Percentiles rank a stretch among this genome's conserved stretches.
Evolutionary conservation across 768 basidiomycete genomes (phyloP).

Genomic region (Suillus cothurnatus): DNA sequence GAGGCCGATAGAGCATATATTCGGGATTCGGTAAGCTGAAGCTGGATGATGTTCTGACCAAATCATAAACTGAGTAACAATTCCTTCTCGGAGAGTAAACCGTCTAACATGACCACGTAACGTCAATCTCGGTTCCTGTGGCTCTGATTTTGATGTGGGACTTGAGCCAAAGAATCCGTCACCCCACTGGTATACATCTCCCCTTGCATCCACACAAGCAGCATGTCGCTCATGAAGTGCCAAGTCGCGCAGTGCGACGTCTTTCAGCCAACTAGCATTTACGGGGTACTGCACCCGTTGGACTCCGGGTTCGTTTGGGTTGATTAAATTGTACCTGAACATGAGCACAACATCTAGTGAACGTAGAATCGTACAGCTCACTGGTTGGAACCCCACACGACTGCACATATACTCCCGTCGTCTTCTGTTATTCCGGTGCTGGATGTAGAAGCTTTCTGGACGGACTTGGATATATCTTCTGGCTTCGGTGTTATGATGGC

Average conservation of each 20-base stretch:
- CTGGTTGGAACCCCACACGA: conserved; percentile 82
- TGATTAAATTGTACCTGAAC: conserved; percentile 48
- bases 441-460: conserved; percentile 13
- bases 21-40: conserved; percentile 60
- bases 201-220: conserved; percentile 76
- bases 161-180: conserved; percentile 52
- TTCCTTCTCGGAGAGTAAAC: background rate
- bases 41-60: conserved; percentile 63
- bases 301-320: conserved; percentile 38
- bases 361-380: conserved; percentile 30
- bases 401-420: conserved; percentile 41
- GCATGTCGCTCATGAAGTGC: conserved; percentile 66
- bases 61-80: background rate
- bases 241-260: conserved; percentile 73
- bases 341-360: conserved; percentile 5
- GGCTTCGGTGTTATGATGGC: conserved; percentile 16
- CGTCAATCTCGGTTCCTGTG: conserved; percentile 49
- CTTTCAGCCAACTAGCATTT: conserved; percentile 58
- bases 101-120: conserved; percentile 62
- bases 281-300: conserved; percentile 53
- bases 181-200: conserved; percentile 88
- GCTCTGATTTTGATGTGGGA: conserved; percentile 24
- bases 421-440: conserved; percentile 24
- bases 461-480: conserved; percentile 6
- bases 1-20: conserved; percentile 80